Percentiles rank a stretch among this genome's conserved stretches.
Conservation (phyloP, 169 alveolate species). For the Plasmodium chabaudi region DNA sequence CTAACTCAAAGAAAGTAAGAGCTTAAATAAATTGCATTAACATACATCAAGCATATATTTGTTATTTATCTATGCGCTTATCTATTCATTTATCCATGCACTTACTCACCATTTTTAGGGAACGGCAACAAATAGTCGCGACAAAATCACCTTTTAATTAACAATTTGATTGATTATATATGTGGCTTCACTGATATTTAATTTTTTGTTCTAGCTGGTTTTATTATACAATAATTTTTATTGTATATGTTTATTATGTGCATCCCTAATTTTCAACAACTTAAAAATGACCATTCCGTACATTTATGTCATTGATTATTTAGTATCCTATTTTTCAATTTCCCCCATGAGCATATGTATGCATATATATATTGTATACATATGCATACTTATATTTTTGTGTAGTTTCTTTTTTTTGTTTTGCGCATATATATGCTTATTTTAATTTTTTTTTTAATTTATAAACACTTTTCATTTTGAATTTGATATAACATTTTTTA, state of each 20-base stretch:
- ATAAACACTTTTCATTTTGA: neutral
- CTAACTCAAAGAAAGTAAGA: constrained; percentile 55
- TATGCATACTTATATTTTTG: constrained; percentile 1
- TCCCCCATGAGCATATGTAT: neutral
- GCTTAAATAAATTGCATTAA: neutral
- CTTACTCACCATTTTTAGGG: constrained; percentile 33
- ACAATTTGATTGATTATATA: neutral
- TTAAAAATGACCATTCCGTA: neutral
- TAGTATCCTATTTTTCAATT: neutral
- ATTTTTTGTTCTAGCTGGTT: neutral
- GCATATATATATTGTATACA: neutral
- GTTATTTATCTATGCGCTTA: constrained; percentile 6
- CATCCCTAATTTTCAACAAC: neutral
- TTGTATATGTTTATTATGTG: neutral
- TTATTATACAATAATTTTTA: constrained; percentile 2
- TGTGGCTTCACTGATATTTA: neutral
- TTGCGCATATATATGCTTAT: neutral
- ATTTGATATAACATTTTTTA: constrained; percentile 1
- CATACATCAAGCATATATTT: neutral
- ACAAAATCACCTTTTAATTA: constrained; percentile 67
- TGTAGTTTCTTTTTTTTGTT: neutral
- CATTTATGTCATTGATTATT: too few species aligned
- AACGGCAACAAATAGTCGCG: constrained; percentile 65
- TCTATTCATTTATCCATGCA: neutral
- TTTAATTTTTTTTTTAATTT: neutral